phyloP scores from a whole-genome alignment of 2,329 filamentous ascomycete genomes.

The Colletotrichum aenigma region DNA sequence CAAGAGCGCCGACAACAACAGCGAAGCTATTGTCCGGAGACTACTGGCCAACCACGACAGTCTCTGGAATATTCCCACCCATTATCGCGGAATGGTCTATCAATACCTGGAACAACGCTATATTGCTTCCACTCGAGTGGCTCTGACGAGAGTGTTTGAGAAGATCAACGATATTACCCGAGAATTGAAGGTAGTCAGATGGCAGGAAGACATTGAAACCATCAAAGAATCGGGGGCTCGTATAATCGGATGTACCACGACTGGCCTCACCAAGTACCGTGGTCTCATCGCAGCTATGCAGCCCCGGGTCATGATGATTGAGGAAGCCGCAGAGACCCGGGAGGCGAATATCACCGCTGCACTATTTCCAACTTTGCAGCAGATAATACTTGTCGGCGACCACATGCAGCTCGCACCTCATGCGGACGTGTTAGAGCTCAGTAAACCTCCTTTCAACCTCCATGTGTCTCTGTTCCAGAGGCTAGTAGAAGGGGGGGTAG shows the following conservation, averaged over 20 bases:
- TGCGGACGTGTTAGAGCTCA: constrained; percentile 66
- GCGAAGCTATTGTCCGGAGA: background rate
- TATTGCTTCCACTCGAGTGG: constrained; percentile 48
- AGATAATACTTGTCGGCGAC: constrained; percentile 71
- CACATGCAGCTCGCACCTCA: constrained; percentile 79
- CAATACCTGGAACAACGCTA: constrained; percentile 62
- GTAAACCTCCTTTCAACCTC: constrained; percentile 65
- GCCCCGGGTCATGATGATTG: constrained; percentile 73
- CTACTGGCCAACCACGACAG: constrained; percentile 41
- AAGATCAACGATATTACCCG: constrained; percentile 54
- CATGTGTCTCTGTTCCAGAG: constrained; percentile 82
- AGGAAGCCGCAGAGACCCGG: constrained; percentile 80
- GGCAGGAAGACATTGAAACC: constrained; percentile 58
- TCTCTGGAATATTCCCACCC: constrained; percentile 62
- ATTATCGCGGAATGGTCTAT: constrained; percentile 69
- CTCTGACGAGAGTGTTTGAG: constrained; percentile 54
- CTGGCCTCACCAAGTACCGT: constrained; percentile 81
- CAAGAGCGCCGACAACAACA: background rate
- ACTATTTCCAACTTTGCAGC: constrained; percentile 54
- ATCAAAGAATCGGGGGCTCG: constrained; percentile 42
- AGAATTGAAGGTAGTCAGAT: constrained; percentile 60
- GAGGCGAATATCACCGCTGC: constrained; percentile 64
- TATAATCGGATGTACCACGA: constrained; percentile 74
- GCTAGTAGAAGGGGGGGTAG: constrained; percentile 68
- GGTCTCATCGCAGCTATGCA: constrained; percentile 68